Evolutionary conservation across 805 yeast genomes (phyloP), one percentile per base, ranked within the genome.

Genomic region (Kodamaea hsintzibuensis): DNA sequence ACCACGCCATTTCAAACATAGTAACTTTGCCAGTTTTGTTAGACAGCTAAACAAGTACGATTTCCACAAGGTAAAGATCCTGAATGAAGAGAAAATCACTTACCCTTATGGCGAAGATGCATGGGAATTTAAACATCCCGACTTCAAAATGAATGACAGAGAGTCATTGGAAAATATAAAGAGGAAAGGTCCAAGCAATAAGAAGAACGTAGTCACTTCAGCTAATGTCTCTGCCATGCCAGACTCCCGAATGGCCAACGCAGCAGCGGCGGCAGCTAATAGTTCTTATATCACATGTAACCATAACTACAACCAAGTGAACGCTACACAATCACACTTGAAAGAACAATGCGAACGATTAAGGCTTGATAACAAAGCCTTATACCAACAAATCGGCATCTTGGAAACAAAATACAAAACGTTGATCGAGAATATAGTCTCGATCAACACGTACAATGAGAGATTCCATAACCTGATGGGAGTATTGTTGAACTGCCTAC

Each of bases 91-190:
- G 56, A 81, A 80, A 61, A 66, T 64, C 55, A 63, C 57, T 49
- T 71, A 77, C 55, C 83, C 83, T 55, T 84, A 85, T 62, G 89
- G 91, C 40, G 91, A 86, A 53, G 83, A 86, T 68, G 85, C 92
- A 17, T 93, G 98, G 98, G 98, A 93, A 68, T 93, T 95, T 74
- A 84, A 85, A 65, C 98, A 95, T 69, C 96, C 97, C 0, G 90
- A 85, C 59, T 95, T 95, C 70, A 82, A 82, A 59, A 82, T 82
- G 35, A 86, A 89, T 68, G 90, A 90, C 64, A 79, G 82, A 52
- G 87, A 84, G n/a, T 84, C 90, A 9, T 77, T 96, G 39, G 96
- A 92, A 49, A 88, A 89, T 59, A 95, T 95, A 65, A 90, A 89
- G 64, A 74, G 98, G 47, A 92, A 92, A 67, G 86, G 86, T 0